These are phyloP conservation scores for Penicillium diatomitis DNA, from an alignment of 495 filamentous ascomycete species.

Conservation along the genomic window DNA sequence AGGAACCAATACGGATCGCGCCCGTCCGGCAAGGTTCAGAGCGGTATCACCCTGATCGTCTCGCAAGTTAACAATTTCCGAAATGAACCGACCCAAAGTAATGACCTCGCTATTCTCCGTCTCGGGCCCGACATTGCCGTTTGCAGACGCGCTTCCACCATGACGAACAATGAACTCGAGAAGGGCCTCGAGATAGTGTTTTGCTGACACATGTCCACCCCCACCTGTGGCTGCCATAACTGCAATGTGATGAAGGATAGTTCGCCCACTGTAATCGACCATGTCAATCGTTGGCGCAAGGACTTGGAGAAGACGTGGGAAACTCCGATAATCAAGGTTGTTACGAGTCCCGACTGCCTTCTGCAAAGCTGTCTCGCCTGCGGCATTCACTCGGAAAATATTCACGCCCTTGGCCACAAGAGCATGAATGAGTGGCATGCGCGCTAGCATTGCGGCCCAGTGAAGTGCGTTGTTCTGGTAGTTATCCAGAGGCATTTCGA, in stretches of 20 bases:
- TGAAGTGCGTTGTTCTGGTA: constrained; percentile 84
- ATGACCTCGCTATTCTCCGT: constrained; percentile 49
- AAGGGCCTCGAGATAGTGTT: constrained; percentile 88
- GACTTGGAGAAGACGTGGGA: constrained; percentile 77
- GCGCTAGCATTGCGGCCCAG: constrained; percentile 95
- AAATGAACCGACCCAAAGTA: constrained; percentile 81
- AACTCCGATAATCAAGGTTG: constrained; percentile 73
- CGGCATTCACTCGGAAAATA: constrained; percentile 76
- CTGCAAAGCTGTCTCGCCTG: constrained; percentile 86
- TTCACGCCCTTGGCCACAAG: constrained; percentile 76
- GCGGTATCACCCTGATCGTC: constrained; percentile 93
- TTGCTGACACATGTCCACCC: constrained; percentile 64
- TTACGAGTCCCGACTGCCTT: constrained; percentile 82
- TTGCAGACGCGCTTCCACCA: constrained; percentile 46
- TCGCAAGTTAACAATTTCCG: constrained; percentile 87
- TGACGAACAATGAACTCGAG: constrained; percentile 88
- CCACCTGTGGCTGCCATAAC: constrained; percentile 90
- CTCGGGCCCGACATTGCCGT: constrained; percentile 22
- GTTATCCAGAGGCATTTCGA: constrained; percentile 83
- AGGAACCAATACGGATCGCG: constrained; percentile 86
- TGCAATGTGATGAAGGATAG: constrained; percentile 92
- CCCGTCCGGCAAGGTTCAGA: constrained; percentile 82
- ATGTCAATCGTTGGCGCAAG: constrained; percentile 87
- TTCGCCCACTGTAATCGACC: constrained; percentile 77
- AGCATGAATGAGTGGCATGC: constrained; percentile 66